Conservation (phyloP, 2,329 filamentous ascomycete genomes). For the Clonostachys chloroleuca region DNA sequence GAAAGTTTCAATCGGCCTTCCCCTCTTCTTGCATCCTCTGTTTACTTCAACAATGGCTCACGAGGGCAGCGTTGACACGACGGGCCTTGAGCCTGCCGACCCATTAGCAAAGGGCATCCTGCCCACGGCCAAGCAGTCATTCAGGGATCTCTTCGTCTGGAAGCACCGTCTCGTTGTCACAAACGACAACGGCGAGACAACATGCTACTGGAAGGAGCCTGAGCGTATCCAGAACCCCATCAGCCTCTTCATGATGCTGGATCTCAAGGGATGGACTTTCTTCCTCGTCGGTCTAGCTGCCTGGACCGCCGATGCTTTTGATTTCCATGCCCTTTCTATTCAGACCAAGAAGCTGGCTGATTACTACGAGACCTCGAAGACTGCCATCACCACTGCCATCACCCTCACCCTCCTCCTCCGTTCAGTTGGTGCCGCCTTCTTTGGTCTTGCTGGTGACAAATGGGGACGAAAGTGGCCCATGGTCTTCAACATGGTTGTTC, state of each 20-base stretch:
- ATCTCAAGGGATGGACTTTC: conserved; percentile 66
- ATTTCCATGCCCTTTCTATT: conserved; percentile 77
- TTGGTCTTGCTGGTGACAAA: conserved; percentile 73
- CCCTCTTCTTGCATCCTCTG: no score
- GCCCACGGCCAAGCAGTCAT: conserved; percentile 60
- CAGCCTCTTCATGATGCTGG: conserved; percentile 60
- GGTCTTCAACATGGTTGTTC: conserved; percentile 73
- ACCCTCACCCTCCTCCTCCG: conserved; percentile 71
- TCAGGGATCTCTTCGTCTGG: conserved; percentile 66
- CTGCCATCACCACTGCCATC: conserved; percentile 70
- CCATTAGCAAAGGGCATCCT: conserved; percentile 62
- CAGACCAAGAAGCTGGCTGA: conserved; percentile 66
- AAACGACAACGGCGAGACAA: conserved; percentile 60
- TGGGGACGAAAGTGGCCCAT: conserved; percentile 83
- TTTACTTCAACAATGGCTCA: no score
- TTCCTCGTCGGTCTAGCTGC: conserved; percentile 70
- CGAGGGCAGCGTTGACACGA: no score
- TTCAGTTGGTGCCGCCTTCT: conserved; percentile 69
- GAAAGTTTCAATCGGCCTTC: no score
- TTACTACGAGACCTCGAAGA: conserved; percentile 47
- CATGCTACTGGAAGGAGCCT: conserved; percentile 64
- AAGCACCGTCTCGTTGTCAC: conserved; percentile 66
- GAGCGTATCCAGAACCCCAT: conserved; percentile 67
- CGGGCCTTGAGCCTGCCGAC: conserved; percentile 44
- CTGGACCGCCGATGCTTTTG: conserved; percentile 81